Base-by-base conservation (phyloP, 306 rosid genomes). In the Adenanthera pavonina region DNA sequence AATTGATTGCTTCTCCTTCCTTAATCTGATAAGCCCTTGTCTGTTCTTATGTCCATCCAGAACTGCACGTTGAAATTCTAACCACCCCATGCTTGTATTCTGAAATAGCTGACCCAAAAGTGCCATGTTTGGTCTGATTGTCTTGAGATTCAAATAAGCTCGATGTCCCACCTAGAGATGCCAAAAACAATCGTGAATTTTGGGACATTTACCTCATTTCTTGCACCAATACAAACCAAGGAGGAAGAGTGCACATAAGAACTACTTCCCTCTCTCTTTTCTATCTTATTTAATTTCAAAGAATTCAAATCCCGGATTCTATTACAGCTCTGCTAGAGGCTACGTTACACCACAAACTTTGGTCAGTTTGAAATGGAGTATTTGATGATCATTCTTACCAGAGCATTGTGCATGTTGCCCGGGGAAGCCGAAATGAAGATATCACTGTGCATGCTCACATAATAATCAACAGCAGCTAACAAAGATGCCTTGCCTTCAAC, bases 361-460 rank as follows among this genome's bases (percentile, higher is more conserved):
- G 74, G 54, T 65, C 44, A 57, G 62, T 74, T 77, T 73, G 52
- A 73, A 77, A 81, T 44, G 47, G 67, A 65, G 74, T 73, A 46
- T 47, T 52, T 68, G 49, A 73, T 20, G 60, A 60, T 10, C 61
- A 36, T 77, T 68, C 92, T 88, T 82, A 95, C 99, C 89, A 95
- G 75, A 65, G 99, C 99, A 84, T 95, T 95, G 91, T 95, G 99
- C 99, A 95, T 95, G 75, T 95, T 95, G 85, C 99, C 99, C 0
- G 99, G 99, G 85, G 99, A 95, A 89, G 99, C 99, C 60, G 99
- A 95, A 77, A 95, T 76, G 72, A 95, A 95, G 84, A 95, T 90
- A 84, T 93, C 93, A 71, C 99, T 95, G 75, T 90, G 98, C 99
- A 95, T 83, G 94, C 98, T 85, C 57, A 95, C 94, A 34, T 92